These are phyloP conservation scores for Sherardia arvensis DNA, from an alignment of 257 asterid genomes.

Conservation along the genomic window DNA sequence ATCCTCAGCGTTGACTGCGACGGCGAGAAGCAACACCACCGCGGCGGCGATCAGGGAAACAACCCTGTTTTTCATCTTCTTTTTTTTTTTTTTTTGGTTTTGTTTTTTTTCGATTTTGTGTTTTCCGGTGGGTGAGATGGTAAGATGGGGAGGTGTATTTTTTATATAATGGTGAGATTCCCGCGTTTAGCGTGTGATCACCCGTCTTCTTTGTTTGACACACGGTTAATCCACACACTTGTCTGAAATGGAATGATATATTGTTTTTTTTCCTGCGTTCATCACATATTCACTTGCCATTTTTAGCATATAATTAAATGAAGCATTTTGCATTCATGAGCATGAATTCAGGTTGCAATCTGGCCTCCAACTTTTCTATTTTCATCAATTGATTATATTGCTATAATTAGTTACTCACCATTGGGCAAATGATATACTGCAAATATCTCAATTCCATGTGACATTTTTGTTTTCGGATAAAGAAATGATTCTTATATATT, in stretches of 20 bases:
- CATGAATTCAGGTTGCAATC: not conserved
- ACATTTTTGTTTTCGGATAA: no score
- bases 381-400: not conserved
- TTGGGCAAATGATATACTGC: not conserved
- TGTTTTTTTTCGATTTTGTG: not conserved
- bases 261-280: no score
- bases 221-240: not conserved
- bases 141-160: no score
- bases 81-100: conserved; percentile 1
- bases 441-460: no score
- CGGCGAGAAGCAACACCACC: conserved; percentile 22
- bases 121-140: not conserved
- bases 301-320: not conserved
- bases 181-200: conserved; percentile 3
- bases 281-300: not conserved
- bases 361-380: not conserved
- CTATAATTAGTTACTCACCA: no score
- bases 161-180: not conserved
- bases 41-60: conserved; percentile 8
- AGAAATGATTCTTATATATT: no score
- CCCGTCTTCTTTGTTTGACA: not conserved
- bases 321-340: not conserved
- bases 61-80: conserved; percentile 11
- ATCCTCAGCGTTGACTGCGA: conserved; percentile 31
- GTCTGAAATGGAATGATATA: not conserved